Percentiles rank a stretch among this genome's conserved stretches.
Conservation (phyloP, 495 filamentous ascomycete species). For the Neurospora intermedia region DNA sequence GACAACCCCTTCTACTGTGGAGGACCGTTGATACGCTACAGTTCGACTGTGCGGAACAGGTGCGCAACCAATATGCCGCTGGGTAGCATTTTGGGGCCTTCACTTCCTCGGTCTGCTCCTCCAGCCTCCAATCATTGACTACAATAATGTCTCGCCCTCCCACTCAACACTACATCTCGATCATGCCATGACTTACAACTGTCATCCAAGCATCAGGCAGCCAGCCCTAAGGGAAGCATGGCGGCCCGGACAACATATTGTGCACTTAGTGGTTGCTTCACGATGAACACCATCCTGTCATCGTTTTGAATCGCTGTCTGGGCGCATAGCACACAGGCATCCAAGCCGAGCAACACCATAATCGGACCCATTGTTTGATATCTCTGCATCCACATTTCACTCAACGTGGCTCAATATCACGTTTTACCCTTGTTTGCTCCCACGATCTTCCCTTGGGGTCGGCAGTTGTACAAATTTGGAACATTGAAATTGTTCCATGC, state of each 20-base stretch:
- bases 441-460: neutral
- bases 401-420: neutral
- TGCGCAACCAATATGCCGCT: neutral
- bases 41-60: neutral
- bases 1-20: neutral
- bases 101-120: neutral
- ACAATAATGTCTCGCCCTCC: neutral
- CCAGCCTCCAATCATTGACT: neutral
- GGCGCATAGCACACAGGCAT: neutral
- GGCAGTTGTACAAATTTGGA: neutral
- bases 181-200: neutral
- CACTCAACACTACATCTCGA: neutral
- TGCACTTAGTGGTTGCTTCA: neutral
- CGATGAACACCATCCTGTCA: neutral
- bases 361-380: neutral
- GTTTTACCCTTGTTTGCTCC: neutral
- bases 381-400: neutral
- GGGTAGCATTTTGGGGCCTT: neutral
- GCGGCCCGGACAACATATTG: neutral
- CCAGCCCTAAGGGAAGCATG: neutral
- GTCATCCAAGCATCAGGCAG: neutral
- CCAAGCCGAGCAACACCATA: neutral
- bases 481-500: neutral
- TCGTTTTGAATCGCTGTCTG: no score
- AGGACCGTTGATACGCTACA: neutral